These are phyloP conservation scores for Thielaviopsis populi DNA, from an alignment of 2,329 filamentous ascomycete species.

Conservation along the genomic window DNA sequence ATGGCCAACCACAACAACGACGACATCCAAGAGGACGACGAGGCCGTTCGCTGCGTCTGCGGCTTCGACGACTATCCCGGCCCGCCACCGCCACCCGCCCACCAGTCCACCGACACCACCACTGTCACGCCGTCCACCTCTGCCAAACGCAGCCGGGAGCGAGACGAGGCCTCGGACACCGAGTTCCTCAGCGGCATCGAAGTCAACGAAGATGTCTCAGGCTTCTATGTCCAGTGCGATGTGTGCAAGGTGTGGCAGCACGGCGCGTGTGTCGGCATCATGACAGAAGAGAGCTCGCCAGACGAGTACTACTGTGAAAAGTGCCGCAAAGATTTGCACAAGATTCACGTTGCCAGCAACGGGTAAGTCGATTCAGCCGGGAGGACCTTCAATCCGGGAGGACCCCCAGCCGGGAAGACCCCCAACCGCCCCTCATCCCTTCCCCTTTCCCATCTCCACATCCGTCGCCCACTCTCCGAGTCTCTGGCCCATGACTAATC, in stretches of 20 bases:
- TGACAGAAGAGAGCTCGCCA: conserved; percentile 81
- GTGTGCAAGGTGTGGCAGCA: conserved; percentile 98
- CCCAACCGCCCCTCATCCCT: neutral
- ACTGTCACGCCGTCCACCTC: conserved; percentile 25
- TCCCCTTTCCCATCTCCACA: neutral
- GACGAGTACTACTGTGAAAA: conserved; percentile 98
- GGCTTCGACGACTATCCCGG: conserved; percentile 91
- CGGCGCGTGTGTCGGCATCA: conserved; percentile 91
- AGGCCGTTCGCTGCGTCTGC: conserved; percentile 90
- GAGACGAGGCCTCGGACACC: conserved; percentile 27
- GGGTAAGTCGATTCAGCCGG: too few relatives aligned
- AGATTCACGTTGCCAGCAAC: conserved; percentile 62
- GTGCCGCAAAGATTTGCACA: conserved; percentile 84
- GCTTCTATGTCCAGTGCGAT: conserved; percentile 96
- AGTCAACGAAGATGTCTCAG: conserved; percentile 72
- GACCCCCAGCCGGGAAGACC: too few relatives aligned
- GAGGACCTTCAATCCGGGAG: too few relatives aligned
- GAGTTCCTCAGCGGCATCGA: conserved; percentile 45
- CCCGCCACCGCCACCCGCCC: conserved; percentile 37
- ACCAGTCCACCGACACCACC: conserved; percentile 28
- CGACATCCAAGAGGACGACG: conserved; percentile 72
- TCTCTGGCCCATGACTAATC: neutral
- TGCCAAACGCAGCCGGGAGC: conserved; percentile 38
- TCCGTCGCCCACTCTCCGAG: neutral
- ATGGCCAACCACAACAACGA: conserved; percentile 41